Conservation (phyloP, 73 alveolate genomes). For the Blepharisma stoltei region DNA sequence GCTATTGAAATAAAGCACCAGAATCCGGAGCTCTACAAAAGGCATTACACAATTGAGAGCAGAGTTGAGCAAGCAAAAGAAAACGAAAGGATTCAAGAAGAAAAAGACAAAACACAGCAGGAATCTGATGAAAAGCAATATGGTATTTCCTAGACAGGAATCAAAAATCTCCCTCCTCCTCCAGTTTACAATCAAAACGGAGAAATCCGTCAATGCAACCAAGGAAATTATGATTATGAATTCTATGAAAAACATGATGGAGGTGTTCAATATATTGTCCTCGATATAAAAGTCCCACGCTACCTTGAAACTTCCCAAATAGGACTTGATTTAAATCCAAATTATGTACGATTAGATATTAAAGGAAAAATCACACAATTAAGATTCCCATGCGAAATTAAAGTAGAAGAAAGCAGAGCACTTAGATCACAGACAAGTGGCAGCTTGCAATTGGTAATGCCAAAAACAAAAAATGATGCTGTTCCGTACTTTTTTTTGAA, state of each 20-base stretch:
- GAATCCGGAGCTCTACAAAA: constrained; percentile 45
- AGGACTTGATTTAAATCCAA: constrained; percentile 94
- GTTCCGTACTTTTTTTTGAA: constrained; percentile 22
- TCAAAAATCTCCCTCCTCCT: constrained; percentile 48
- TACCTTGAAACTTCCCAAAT: constrained; percentile 89
- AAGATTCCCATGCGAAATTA: constrained; percentile 77
- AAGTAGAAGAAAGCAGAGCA: constrained; percentile 76
- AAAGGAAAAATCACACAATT: constrained; percentile 88
- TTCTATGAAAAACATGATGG: constrained; percentile 70
- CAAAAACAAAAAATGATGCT: constrained; percentile 49
- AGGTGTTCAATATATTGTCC: constrained; percentile 51
- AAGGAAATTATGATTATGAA: constrained; percentile 82
- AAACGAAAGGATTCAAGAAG: constrained; percentile 27
- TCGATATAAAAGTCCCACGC: constrained; percentile 81
- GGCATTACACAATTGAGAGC: constrained; percentile 48
- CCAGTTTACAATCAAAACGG: constrained; percentile 79
- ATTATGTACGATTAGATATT: constrained; percentile 87
- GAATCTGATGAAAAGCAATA: constrained; percentile 22
- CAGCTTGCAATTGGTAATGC: constrained; percentile 69
- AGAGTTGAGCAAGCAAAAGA: constrained; percentile 50
- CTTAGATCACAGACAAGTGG: constrained; percentile 88
- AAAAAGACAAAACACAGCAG: constrained; percentile 41
- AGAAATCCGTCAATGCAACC: constrained; percentile 88
- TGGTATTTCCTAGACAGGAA: constrained; percentile 27
- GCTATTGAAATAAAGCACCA: constrained; percentile 38